Conservation (phyloP, 2,329 filamentous ascomycete genomes). For the Cladosporium sp. region DNA sequence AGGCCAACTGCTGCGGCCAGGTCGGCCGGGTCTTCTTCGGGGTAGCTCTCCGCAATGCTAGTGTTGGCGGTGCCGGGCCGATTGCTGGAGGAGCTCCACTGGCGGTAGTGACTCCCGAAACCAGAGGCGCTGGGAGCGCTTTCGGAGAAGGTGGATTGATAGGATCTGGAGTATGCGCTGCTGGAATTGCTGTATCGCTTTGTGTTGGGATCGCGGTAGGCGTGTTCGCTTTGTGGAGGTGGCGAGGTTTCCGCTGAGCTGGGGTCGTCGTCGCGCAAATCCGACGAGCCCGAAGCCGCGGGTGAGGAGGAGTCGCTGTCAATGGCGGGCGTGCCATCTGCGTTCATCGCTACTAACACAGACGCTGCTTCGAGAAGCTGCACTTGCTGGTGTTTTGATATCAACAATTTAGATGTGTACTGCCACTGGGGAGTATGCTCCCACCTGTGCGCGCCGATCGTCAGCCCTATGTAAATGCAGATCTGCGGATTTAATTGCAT, state of each 20-base stretch:
- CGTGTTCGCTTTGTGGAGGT: constrained; percentile 68
- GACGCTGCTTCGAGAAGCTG: constrained; percentile 94
- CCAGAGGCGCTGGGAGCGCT: constrained; percentile 51
- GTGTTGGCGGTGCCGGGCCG: constrained; percentile 69
- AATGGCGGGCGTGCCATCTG: constrained; percentile 58
- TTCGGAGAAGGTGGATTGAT: constrained; percentile 65
- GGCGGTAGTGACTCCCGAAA: constrained; percentile 56
- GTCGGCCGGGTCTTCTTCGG: constrained; percentile 78
- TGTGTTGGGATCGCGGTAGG: constrained; percentile 34
- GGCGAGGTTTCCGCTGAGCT: constrained; percentile 93
- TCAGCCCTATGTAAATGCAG: not conserved
- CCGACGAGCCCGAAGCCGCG: constrained; percentile 73
- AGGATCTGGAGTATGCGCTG: constrained; percentile 63
- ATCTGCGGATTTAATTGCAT: not conserved
- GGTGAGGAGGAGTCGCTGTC: constrained; percentile 86
- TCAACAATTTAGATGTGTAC: constrained; percentile 91
- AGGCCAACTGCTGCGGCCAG: constrained; percentile 86
- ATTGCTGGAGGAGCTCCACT: constrained; percentile 65
- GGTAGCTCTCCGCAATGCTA: constrained; percentile 58
- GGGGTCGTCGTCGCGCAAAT: constrained; percentile 61
- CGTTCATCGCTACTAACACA: constrained; percentile 89
- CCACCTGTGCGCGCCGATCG: constrained; percentile 65
- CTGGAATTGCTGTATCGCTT: constrained; percentile 47
- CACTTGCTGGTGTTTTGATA: constrained; percentile 99
- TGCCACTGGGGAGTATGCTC: constrained; percentile 99